Conservation (phyloP, 2,329 filamentous ascomycete genomes). For the Stagonosporopsis tanaceti region DNA sequence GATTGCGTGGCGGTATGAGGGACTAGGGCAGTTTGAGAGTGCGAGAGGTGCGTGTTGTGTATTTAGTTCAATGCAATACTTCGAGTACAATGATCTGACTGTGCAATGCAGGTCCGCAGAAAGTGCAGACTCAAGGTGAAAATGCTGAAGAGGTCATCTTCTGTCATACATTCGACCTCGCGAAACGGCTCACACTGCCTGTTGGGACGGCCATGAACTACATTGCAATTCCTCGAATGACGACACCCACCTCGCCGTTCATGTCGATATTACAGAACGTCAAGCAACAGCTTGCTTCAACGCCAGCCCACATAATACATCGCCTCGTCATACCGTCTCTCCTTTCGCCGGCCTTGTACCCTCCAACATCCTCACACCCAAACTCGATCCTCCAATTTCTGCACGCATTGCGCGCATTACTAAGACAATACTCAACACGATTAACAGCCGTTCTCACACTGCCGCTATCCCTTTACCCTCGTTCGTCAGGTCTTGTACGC, state of each 20-base stretch:
- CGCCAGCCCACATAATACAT: slow-evolving; percentile 70
- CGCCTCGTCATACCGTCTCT: slow-evolving; percentile 85
- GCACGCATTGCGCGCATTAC: slow-evolving; percentile 76
- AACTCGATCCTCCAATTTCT: slow-evolving; percentile 80
- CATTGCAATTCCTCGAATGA: slow-evolving; percentile 65
- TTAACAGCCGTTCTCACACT: slow-evolving; percentile 79
- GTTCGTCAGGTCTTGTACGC: slow-evolving; percentile 75
- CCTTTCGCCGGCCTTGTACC: slow-evolving; percentile 85
- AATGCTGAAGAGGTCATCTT: slow-evolving; percentile 62
- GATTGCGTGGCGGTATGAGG: slow-evolving; percentile 97
- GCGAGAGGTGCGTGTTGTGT: slow-evolving; percentile 66
- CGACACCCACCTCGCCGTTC: slow-evolving; percentile 64
- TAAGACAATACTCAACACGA: slow-evolving; percentile 71
- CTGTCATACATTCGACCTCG: slow-evolving; percentile 62
- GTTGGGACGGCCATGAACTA: slow-evolving; percentile 53
- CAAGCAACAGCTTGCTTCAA: slow-evolving; percentile 61
- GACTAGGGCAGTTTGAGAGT: slow-evolving; percentile 74
- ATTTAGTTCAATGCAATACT: slow-evolving; percentile 30
- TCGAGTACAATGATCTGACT: slow-evolving; percentile 24
- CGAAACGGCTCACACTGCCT: slow-evolving; percentile 57
- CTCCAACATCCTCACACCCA: slow-evolving; percentile 73
- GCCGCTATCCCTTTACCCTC: slow-evolving; percentile 80
- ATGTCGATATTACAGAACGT: slow-evolving; percentile 69
- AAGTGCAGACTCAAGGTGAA: slow-evolving; percentile 26
- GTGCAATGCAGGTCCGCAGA: slow-evolving; percentile 21